Evolutionary conservation across 768 basidiomycete genomes (phyloP), one percentile per base, ranked within the genome.

Genomic region (Strobilomyces confusus): DNA sequence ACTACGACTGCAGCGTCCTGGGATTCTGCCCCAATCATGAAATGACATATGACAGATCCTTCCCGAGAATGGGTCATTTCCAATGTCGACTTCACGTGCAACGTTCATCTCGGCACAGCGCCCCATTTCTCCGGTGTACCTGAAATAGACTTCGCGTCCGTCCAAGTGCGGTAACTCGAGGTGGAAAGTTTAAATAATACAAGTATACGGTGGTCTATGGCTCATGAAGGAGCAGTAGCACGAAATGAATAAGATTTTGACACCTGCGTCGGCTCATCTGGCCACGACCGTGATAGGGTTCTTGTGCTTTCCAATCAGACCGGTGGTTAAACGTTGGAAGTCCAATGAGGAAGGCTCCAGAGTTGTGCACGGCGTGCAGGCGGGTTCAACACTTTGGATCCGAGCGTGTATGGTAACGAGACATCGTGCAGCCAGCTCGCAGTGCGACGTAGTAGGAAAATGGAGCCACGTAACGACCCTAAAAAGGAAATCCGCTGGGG

Each of bases 401-500:
- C n/a, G 23, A 15, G 41, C 2, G 23, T 26, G 9, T 12, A 37
- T 6, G 2, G 15, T 20, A 30, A 30, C 26, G 26, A 43, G 7
- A 37, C 3, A 38, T 33, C 22, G 44, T 15, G 25, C 38, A 12
- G 20, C 11, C 12, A 37, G 26, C 23, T 25, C 30, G 9, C 26
- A 20, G 25, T 44, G 20, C 25, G 3, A 23, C 25, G 25, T 33
- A 37, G 19, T 33, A 33, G 47, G 40, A 32, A 59, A 22, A 34
- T 33, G 23, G 55, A 37, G 57, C 64, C 53, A 67, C 64, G n/a
- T 19, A 38, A 53, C 43, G 50, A 45, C 15, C 58, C 64, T 37
- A 62, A 62, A 66, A 34, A 26, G 61, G 68, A 59, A 56, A 60
- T 40, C 51, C 52, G 41, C 45, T 62, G 60, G 61, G 59, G 62